Percentiles rank a stretch among this genome's conserved stretches.
These are phyloP conservation scores for Candida ponderosae DNA, from an alignment of 805 yeast species.

Conservation along the genomic window DNA sequence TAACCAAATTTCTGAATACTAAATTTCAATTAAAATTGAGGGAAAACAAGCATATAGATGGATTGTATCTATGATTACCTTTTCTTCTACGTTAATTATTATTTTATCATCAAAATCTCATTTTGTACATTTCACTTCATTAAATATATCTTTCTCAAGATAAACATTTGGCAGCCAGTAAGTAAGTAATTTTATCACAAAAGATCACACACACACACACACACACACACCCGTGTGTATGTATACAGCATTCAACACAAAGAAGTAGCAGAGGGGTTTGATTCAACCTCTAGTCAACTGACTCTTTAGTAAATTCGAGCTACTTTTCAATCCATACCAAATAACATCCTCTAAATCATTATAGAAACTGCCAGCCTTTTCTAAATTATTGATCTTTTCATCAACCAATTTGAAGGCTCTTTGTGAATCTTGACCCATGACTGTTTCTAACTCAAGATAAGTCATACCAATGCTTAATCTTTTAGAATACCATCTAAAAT, in stretches of 20 bases:
- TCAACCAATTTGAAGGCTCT: conserved; percentile 48
- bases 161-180: too few species aligned
- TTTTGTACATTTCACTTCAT: too few species aligned
- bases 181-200: too few species aligned
- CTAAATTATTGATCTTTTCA: conserved; percentile 45
- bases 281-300: conserved; percentile 55
- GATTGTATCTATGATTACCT: neutral
- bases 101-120: too few species aligned
- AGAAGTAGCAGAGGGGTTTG: too few species aligned
- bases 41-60: neutral
- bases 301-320: conserved; percentile 61
- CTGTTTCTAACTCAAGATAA: conserved; percentile 70
- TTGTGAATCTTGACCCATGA: conserved; percentile 71
- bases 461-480: conserved; percentile 62
- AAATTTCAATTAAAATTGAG: too few species aligned
- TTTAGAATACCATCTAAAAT: conserved; percentile 90
- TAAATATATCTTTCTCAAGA: too few species aligned
- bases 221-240: too few species aligned
- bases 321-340: conserved; percentile 55
- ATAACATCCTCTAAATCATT: conserved; percentile 70
- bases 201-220: too few species aligned
- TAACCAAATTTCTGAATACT: too few species aligned
- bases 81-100: too few species aligned
- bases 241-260: neutral
- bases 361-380: conserved; percentile 51